These are phyloP conservation scores for Priceomyces medius DNA, from an alignment of 805 yeast species.

Conservation along the genomic window DNA sequence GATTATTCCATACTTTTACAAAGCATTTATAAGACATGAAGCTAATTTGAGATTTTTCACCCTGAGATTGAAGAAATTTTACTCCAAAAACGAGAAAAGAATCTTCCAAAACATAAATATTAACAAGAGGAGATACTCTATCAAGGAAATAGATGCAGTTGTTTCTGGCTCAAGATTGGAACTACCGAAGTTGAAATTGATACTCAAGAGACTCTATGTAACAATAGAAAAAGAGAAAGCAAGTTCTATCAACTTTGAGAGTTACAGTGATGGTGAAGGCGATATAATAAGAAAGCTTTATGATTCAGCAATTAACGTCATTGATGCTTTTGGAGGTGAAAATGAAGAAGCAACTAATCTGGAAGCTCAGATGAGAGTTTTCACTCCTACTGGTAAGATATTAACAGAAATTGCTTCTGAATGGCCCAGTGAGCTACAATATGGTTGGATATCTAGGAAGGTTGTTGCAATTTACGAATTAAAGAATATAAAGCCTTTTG, in stretches of 20 bases:
- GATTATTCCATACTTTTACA: slow-evolving; percentile 85
- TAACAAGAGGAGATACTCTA: slow-evolving; percentile 28
- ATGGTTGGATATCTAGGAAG: slow-evolving; percentile 84
- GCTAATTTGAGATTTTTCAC: slow-evolving; percentile 78
- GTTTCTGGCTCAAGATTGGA: slow-evolving; percentile 67
- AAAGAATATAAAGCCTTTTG: slow-evolving; percentile 21
- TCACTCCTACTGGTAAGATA: slow-evolving; percentile 89
- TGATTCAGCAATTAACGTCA: slow-evolving; percentile 57
- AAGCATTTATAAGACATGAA: slow-evolving; percentile 90
- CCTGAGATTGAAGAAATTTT: slow-evolving; percentile 46
- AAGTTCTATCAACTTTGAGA: slow-evolving; percentile 18
- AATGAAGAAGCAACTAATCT: slow-evolving; percentile 20
- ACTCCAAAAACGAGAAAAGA: slow-evolving; percentile 24
- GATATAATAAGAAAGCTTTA: slow-evolving; percentile 41
- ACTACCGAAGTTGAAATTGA: slow-evolving; percentile 65
- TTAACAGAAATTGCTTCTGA: slow-evolving; percentile 77
- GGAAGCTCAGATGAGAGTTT: slow-evolving; percentile 52
- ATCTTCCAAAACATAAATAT: slow-evolving; percentile 28
- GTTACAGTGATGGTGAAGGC: slow-evolving; percentile 23
- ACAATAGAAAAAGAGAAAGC: slow-evolving; percentile 44
- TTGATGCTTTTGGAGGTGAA: slow-evolving; percentile 74
- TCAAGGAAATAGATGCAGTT: slow-evolving; percentile 39
- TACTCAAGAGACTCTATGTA: slow-evolving; percentile 59
- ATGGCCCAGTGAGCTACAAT: slow-evolving; percentile 86
- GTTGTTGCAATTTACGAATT: slow-evolving; percentile 72